Base-by-base conservation (phyloP, 805 yeast species). In the Candida coleopterorum region DNA sequence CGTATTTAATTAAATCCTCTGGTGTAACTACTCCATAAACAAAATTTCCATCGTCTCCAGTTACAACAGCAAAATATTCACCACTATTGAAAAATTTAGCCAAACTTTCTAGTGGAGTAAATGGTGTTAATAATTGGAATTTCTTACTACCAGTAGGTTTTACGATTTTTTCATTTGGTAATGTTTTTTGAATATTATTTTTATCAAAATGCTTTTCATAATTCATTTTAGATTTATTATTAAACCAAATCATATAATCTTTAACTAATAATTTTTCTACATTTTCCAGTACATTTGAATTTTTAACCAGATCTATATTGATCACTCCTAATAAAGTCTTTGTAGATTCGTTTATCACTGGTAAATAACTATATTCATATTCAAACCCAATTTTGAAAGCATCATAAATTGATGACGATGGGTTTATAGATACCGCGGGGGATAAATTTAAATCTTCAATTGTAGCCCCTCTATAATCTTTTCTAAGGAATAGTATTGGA, bases 1-100 rank as follows among this genome's bases (percentile, higher is more conserved):
- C 65, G 40, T 58, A 70, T 40, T 56, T 58, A 8, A 58, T 54
- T 42, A 73, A 52, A 45, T 71, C 77, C 29, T 68, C 71, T 17
- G 70, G 67, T 2, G 78, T 74, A 20, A 77, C 81, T 12, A 76
- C 80, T 4, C 79, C 82, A 37, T 76, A 65, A 9, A 77, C 80
- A 50, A 75, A 69, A 43, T 64, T 64, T 4, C 76, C 70, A 32
- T 67, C 67, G 18, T 54, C 67, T 43, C 75, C 78, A 29, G 81
- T 75, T 33, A 76, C 60, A n/a, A 75, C 75, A 4, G 81, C 81
- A 48, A 77, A 74, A 43, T 64, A 74, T 41, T 68, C 59, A 12
- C 75, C 78, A 15, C 53, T 39, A 38, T 61, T 66, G 52, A 77
- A 75, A 44, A 76, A 77, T 24, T 43, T 48, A 15, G 75, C 76